These are phyloP conservation scores for Epipyxis sp. DNA, from an alignment of 108 stramenopile species.

Conservation along the genomic window DNA sequence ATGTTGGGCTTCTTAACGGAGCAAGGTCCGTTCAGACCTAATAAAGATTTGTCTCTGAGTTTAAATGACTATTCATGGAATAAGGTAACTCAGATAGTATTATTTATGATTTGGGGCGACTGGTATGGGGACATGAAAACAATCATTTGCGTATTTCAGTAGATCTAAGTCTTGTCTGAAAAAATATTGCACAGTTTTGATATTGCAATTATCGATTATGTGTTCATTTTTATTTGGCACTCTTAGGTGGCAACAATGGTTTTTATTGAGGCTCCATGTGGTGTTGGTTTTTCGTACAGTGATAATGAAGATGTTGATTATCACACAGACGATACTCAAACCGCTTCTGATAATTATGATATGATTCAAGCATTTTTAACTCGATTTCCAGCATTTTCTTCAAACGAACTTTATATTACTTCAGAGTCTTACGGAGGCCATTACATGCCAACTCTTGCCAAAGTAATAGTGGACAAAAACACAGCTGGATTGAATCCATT, in stretches of 20 bases:
- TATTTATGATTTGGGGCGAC: no score
- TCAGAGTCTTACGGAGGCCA: conserved; percentile 42
- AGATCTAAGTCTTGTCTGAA: no score
- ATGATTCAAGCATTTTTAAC: conserved; percentile 43
- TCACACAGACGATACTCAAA: conserved; percentile 33
- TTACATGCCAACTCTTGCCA: conserved; percentile 39
- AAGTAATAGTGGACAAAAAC: conserved; percentile 19
- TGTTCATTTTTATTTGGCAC: no score
- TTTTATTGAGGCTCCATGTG: conserved; percentile 61
- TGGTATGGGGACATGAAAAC: no score
- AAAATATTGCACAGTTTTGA: no score
- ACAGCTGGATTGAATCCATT: neutral
- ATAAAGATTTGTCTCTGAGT: conserved; percentile 38
- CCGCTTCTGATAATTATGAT: conserved; percentile 44
- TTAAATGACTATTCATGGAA: conserved; percentile 56
- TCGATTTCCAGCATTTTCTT: conserved; percentile 37
- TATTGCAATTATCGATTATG: no score
- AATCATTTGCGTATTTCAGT: no score
- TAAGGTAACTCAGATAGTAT: conserved; percentile 44
- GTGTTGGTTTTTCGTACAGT: conserved; percentile 64
- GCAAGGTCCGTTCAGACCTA: conserved; percentile 51
- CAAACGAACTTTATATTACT: conserved; percentile 29
- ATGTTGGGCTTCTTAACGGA: conserved; percentile 55
- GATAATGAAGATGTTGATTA: conserved; percentile 39
- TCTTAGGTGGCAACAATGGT: conserved; percentile 63